phyloP scores from a whole-genome alignment of 163 green algal genomes.

The Volvox carteri region DNA sequence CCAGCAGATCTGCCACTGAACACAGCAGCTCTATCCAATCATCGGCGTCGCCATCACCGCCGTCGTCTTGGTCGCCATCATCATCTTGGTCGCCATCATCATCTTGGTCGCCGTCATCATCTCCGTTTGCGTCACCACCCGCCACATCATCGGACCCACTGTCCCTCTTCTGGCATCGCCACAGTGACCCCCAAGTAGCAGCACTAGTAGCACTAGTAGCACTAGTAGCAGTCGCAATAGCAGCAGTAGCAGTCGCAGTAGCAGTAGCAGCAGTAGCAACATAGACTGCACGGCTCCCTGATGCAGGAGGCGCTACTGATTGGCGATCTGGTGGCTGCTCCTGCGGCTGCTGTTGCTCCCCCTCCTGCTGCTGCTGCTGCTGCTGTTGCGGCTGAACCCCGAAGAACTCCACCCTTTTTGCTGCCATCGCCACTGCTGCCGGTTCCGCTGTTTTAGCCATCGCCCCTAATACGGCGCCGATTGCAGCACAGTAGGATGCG shows the following conservation, averaged over 20 bases:
- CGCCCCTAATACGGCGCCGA: neutral
- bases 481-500: conserved; percentile 27
- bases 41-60: neutral
- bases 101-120: neutral
- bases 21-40: conserved; percentile 45
- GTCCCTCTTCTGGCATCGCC: too few relatives aligned
- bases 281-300: too few relatives aligned
- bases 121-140: too few relatives aligned
- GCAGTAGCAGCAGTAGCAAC: neutral
- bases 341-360: neutral
- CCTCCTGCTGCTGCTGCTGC: neutral
- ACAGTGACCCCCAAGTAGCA: neutral
- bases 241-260: too few relatives aligned
- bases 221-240: too few relatives aligned
- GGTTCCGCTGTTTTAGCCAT: neutral
- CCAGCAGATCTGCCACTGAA: conserved; percentile 12
- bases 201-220: too few relatives aligned
- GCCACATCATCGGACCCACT: too few relatives aligned
- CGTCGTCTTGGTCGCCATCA: neutral
- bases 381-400: neutral
- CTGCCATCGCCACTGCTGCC: neutral
- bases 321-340: too few relatives aligned
- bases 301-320: too few relatives aligned
- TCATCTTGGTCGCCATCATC: neutral
- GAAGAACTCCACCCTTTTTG: neutral